Percentiles rank a stretch among this genome's conserved stretches.
phyloP scores from a whole-genome alignment of 2,329 filamentous ascomycete genomes.

The Talaromyces rugulosus region DNA sequence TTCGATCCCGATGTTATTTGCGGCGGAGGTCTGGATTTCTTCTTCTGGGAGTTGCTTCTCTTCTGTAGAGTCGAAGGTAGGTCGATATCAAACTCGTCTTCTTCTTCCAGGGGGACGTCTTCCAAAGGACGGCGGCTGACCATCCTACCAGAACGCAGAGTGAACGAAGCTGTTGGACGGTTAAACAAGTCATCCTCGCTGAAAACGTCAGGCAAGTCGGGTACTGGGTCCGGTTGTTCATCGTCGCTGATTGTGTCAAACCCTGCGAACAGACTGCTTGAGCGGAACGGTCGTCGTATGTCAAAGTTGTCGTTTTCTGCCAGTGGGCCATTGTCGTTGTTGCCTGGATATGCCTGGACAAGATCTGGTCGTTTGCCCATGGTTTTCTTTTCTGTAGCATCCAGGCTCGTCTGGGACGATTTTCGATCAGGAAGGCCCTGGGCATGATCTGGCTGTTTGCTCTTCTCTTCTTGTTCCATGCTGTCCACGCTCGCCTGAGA shows the following conservation, averaged over 20 bases:
- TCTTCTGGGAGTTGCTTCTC: slow-evolving; percentile 14
- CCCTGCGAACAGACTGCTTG: slow-evolving; percentile 81
- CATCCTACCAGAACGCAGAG: slow-evolving; percentile 38
- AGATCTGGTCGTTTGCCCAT: slow-evolving; percentile 32
- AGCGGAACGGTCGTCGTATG: slow-evolving; percentile 66
- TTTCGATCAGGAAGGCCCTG: slow-evolving; percentile 15
- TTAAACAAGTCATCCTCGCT: slow-evolving; percentile 43
- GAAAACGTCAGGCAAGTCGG: slow-evolving; percentile 29
- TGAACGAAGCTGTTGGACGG: slow-evolving; percentile 42
- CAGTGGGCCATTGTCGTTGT: slow-evolving; percentile 75
- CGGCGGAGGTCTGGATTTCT: slow-evolving; percentile 34
- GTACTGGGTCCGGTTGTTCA: slow-evolving; percentile 21
- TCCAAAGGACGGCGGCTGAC: slow-evolving; percentile 33
- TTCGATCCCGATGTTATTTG: slow-evolving; percentile 40
- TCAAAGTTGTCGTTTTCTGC: slow-evolving; percentile 55
- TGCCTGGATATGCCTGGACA: slow-evolving; percentile 68
- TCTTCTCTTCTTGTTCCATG: slow-evolving; percentile 45
- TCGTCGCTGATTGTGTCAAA: slow-evolving; percentile 67
- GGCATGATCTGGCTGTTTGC: slow-evolving; percentile 35
- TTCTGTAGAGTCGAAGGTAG: slow-evolving; percentile 13
- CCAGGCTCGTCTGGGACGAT: slow-evolving; percentile 17
- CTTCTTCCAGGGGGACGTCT: slow-evolving; percentile 30
- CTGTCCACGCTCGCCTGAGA: slow-evolving; percentile 15
- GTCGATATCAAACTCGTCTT: slow-evolving; percentile 32
- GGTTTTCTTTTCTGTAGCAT: slow-evolving; percentile 40